A percentile compares a stretch with the other conserved stretches of the same genome.
phyloP scores from a whole-genome alignment of 2,329 filamentous ascomycete species.

The Nothophoma quercina region DNA sequence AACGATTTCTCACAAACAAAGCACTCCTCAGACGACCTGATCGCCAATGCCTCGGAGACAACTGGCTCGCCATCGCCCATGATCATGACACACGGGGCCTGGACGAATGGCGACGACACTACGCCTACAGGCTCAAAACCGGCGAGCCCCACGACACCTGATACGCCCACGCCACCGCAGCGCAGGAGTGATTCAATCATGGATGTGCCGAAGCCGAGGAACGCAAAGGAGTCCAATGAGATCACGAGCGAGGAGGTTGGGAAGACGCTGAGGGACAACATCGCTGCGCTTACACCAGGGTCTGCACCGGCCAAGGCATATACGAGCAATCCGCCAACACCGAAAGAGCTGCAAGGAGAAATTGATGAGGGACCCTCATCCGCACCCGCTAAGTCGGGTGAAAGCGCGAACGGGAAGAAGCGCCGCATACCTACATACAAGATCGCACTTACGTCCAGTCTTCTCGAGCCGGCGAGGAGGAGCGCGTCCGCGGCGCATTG shows the following conservation, averaged over 20 bases:
- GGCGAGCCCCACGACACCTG: conserved; percentile 21
- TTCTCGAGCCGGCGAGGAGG: conserved; percentile 31
- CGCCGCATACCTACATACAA: conserved; percentile 39
- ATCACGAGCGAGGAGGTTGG: background rate
- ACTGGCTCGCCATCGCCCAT: conserved; percentile 37
- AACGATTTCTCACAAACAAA: conserved; percentile 45
- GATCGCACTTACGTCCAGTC: conserved; percentile 40
- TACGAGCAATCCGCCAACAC: background rate
- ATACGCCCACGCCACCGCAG: conserved; percentile 34
- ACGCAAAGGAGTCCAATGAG: background rate
- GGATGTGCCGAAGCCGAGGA: conserved; percentile 1
- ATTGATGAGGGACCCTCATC: background rate
- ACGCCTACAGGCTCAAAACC: conserved; percentile 23
- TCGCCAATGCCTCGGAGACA: conserved; percentile 33
- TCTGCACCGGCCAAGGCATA: background rate
- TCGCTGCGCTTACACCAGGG: background rate
- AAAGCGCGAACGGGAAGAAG: conserved; percentile 23
- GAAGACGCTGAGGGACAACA: background rate
- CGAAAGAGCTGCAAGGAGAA: background rate
- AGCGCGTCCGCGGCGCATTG: conserved; percentile 13
- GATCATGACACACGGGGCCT: conserved; percentile 15
- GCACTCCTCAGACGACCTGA: conserved; percentile 44
- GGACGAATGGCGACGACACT: conserved; percentile 25
- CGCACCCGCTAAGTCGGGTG: background rate
- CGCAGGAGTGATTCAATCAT: conserved; percentile 23